Conservation (phyloP, 306 rosid genomes). For the Aeschynomene evenia region DNA sequence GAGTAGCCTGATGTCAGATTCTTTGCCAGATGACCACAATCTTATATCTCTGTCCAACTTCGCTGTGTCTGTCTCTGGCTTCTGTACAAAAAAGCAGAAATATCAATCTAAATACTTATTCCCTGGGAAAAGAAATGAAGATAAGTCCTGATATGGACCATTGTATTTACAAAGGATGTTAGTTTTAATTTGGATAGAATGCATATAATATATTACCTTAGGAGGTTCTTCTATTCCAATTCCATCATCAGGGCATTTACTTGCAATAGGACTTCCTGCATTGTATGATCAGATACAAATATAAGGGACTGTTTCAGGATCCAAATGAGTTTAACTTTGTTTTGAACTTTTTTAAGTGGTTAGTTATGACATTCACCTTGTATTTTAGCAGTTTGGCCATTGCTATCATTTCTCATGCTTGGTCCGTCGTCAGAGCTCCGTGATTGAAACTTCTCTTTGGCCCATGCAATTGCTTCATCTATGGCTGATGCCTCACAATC, state of each 20-base stretch:
- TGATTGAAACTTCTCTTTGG: constrained; percentile 75
- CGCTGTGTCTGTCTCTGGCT: constrained; percentile 52
- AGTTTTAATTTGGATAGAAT: not conserved
- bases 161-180: not conserved
- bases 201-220: constrained; percentile 49
- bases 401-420: constrained; percentile 40
- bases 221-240: constrained; percentile 40
- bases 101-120: constrained; percentile 16
- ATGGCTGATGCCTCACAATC: constrained; percentile 57
- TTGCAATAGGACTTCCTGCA: constrained; percentile 53
- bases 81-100: constrained; percentile 19
- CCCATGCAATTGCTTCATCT: constrained; percentile 98
- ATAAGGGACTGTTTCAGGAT: not conserved
- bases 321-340: constrained; percentile 2
- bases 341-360: not conserved
- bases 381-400: constrained; percentile 43
- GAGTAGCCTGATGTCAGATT: constrained; percentile 69
- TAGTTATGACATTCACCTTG: constrained; percentile 48
- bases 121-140: not conserved
- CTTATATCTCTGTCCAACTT: constrained; percentile 62
- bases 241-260: constrained; percentile 39
- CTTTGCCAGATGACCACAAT: constrained; percentile 87
- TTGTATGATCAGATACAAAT: constrained; percentile 4
- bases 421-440: constrained; percentile 49
- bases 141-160: constrained; percentile 2